Percentiles rank a stretch among this genome's conserved stretches.
Evolutionary conservation across 1,284 basidiomycete genomes (phyloP).

Genomic region (Ganoderma meredithae): DNA sequence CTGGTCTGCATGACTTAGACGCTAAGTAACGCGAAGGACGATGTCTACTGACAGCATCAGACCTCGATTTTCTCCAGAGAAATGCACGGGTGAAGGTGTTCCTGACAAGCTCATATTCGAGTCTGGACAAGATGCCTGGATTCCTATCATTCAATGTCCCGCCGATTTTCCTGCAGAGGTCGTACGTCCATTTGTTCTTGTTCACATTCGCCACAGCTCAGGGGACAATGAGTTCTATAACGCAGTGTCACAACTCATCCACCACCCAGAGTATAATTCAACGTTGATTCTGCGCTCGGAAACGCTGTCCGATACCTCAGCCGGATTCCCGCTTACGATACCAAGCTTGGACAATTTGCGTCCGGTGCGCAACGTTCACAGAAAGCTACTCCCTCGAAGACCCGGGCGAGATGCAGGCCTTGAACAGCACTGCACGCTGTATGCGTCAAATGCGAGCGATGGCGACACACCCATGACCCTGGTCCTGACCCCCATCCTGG

Average conservation of each 20-base stretch:
- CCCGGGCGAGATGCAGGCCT: slow-evolving; percentile 71
- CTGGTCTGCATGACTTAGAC: not conserved
- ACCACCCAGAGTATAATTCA: slow-evolving; percentile 86
- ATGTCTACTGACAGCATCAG: slow-evolving; percentile 9
- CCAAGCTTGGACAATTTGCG: slow-evolving; percentile 52
- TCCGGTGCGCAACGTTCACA: slow-evolving; percentile 57
- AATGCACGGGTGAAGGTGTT: slow-evolving; percentile 7
- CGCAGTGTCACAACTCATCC: slow-evolving; percentile 69
- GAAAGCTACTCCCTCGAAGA: slow-evolving; percentile 74
- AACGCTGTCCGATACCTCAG: slow-evolving; percentile 54
- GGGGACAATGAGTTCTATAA: slow-evolving; percentile 61
- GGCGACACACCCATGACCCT: slow-evolving; percentile 50
- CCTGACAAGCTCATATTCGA: slow-evolving; percentile 8
- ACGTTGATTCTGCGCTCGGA: slow-evolving; percentile 84
- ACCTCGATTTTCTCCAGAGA: slow-evolving; percentile 29
- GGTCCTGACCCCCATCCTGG: slow-evolving; percentile 68
- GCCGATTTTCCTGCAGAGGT: slow-evolving; percentile 53
- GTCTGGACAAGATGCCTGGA: slow-evolving; percentile 35
- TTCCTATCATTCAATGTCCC: slow-evolving; percentile 49
- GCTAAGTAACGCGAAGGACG: not conserved
- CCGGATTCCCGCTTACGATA: slow-evolving; percentile 44
- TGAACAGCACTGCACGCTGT: slow-evolving; percentile 81
- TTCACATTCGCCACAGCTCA: slow-evolving; percentile 9
- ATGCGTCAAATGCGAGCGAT: slow-evolving; percentile 43
- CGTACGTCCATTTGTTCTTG: slow-evolving; percentile 38